A percentile compares a stretch with the other conserved stretches of the same genome.
Evolutionary conservation across 2,329 filamentous ascomycete genomes (phyloP).

Genomic region (Sordariomycetes sp.): DNA sequence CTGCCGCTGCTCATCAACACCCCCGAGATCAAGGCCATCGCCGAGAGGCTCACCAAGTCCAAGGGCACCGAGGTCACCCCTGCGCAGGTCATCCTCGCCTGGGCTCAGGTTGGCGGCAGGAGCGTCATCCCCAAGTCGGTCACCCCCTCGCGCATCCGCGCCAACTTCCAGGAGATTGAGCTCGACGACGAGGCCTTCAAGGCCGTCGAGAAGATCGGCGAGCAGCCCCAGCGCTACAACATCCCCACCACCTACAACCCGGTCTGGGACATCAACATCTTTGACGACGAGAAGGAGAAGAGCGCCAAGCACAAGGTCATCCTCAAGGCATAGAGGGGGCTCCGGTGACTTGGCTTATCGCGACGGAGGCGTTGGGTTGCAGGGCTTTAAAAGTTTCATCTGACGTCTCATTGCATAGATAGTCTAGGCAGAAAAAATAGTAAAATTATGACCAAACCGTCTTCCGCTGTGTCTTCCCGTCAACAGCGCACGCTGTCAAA

Average conservation of each 20-base stretch:
- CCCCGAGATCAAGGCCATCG: slow-evolving; percentile 44
- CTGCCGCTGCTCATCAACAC: slow-evolving; percentile 48
- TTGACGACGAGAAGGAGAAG: slow-evolving; percentile 43
- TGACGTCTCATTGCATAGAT: no score
- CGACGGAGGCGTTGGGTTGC: no score
- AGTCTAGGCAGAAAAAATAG: no score
- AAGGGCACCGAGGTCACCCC: slow-evolving; percentile 28
- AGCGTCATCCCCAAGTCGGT: slow-evolving; percentile 71
- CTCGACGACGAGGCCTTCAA: slow-evolving; percentile 48
- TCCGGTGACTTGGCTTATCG: no score
- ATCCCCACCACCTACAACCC: slow-evolving; percentile 35
- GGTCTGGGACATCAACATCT: slow-evolving; percentile 49
- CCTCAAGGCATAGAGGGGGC: slow-evolving; percentile 13
- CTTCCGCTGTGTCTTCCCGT: no score
- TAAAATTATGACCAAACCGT: no score
- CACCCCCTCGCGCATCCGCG: slow-evolving; percentile 55
- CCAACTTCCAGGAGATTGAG: slow-evolving; percentile 62
- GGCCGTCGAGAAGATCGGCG: slow-evolving; percentile 53
- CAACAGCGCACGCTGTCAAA: neutral
- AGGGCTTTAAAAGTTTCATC: no score
- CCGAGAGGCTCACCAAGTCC: slow-evolving; percentile 29
- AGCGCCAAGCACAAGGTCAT: slow-evolving; percentile 37
- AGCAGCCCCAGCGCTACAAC: slow-evolving; percentile 35
- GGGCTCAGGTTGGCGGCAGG: slow-evolving; percentile 50
- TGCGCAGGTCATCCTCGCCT: slow-evolving; percentile 44